phyloP scores from a whole-genome alignment of 768 basidiomycete species.

The Trametes cingulata region DNA sequence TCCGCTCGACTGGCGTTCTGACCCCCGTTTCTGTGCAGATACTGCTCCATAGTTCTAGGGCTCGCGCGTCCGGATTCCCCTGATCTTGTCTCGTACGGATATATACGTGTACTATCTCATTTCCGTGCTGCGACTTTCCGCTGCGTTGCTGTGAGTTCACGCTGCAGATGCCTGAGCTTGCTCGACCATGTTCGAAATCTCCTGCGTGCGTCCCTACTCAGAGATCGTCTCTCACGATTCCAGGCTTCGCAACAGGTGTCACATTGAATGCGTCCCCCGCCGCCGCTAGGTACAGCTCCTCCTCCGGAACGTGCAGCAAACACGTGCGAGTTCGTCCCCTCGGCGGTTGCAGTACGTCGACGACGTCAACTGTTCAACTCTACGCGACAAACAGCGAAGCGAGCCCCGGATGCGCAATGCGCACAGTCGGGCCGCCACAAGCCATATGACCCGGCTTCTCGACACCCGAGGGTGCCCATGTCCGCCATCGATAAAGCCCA shows the following conservation, averaged over 20 bases:
- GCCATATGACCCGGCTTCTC: not conserved
- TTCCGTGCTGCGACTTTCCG: not conserved
- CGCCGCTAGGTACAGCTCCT: too few species aligned
- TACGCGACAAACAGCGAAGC: not conserved
- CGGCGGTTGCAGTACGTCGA: too few species aligned
- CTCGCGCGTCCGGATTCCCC: not conserved
- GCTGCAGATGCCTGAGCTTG: not conserved
- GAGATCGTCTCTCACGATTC: too few species aligned
- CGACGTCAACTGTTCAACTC: too few species aligned
- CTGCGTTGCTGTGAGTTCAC: not conserved
- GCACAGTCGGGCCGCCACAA: not conserved
- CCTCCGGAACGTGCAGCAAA: too few species aligned
- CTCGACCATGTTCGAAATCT: not conserved
- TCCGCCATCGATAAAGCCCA: slow-evolving; percentile 3
- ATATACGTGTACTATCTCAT: slow-evolving; percentile 19
- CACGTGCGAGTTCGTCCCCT: too few species aligned
- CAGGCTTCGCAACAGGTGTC: too few species aligned
- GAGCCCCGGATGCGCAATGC: not conserved
- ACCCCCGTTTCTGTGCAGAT: slow-evolving; percentile 29
- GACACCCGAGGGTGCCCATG: not conserved
- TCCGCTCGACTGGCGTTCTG: not conserved
- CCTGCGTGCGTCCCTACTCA: too few species aligned
- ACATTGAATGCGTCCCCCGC: too few species aligned
- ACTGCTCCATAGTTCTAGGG: slow-evolving; percentile 43
- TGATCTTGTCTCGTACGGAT: slow-evolving; percentile 12